Conservation (phyloP, 192 early-diverging fungal genomes). For the Rhizophagus sp. region DNA sequence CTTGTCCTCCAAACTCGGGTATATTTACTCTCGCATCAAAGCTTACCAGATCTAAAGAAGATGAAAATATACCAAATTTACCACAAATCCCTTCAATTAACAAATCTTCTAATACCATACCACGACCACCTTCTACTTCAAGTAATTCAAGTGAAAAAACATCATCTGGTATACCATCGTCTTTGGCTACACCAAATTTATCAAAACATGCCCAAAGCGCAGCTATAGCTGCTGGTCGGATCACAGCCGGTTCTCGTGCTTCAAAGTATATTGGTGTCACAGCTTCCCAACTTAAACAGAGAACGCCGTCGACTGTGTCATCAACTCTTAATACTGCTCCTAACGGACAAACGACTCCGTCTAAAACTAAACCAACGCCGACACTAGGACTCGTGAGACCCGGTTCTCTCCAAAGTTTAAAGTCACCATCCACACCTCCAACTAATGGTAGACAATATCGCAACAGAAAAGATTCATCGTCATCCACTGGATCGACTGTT, state of each 20-base stretch:
- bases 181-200: conserved; percentile 23
- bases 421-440: neutral
- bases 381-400: neutral
- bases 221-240: conserved; percentile 46
- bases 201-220: conserved; percentile 41
- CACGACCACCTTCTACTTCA: conserved; percentile 33
- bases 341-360: neutral
- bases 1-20: conserved; percentile 67
- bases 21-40: conserved; percentile 74
- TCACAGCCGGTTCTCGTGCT: conserved; percentile 58
- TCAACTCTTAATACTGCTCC: neutral
- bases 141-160: neutral
- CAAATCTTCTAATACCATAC: neutral
- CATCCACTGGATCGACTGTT: neutral
- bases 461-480: neutral
- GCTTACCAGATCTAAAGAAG: conserved; percentile 40
- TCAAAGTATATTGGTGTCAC: conserved; percentile 60
- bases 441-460: neutral
- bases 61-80: conserved; percentile 14
- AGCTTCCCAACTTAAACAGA: conserved; percentile 52
- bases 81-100: conserved; percentile 15
- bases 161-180: conserved; percentile 22
- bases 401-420: neutral
- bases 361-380: neutral
- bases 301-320: conserved; percentile 19